Conservation (phyloP, 129 eudicot species). For the Artemisia argyi region DNA sequence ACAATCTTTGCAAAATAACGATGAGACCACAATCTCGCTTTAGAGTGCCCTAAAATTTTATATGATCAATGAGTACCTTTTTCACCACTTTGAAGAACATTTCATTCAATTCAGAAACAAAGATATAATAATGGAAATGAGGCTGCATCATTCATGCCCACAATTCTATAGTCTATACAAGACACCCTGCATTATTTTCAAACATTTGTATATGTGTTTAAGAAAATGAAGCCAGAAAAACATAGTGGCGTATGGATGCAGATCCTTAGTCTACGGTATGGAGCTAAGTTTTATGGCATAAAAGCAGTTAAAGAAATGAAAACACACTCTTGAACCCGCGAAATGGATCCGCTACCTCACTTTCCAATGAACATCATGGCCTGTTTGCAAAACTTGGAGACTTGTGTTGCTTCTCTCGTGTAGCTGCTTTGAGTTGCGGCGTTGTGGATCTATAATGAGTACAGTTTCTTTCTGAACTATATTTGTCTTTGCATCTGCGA, state of each 20-base stretch:
- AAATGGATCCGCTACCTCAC: conserved; percentile 45
- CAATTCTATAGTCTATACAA: neutral
- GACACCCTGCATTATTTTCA: neutral
- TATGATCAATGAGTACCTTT: neutral
- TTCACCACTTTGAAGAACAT: neutral
- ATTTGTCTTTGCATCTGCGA: conserved; percentile 28
- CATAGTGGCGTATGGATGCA: conserved; percentile 2
- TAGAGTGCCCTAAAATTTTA: neutral
- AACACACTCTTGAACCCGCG: conserved; percentile 78
- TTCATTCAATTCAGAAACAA: neutral
- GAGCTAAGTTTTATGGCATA: conserved; percentile 12
- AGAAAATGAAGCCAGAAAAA: neutral
- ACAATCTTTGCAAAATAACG: neutral
- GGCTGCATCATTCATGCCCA: neutral
- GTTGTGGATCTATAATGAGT: conserved; percentile 19
- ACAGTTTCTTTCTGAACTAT: conserved; percentile 8
- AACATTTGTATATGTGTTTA: neutral
- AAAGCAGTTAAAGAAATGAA: conserved; percentile 66
- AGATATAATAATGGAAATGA: neutral
- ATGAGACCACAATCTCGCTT: no score
- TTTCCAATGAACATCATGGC: conserved; percentile 48
- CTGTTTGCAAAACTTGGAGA: conserved; percentile 50
- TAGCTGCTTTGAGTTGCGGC: conserved; percentile 12
- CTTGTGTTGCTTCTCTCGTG: conserved; percentile 22
- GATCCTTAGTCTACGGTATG: conserved; percentile 6